A percentile compares a stretch with the other conserved stretches of the same genome.
phyloP scores from a whole-genome alignment of 2,329 filamentous ascomycete species.

The Alternaria dauci region DNA sequence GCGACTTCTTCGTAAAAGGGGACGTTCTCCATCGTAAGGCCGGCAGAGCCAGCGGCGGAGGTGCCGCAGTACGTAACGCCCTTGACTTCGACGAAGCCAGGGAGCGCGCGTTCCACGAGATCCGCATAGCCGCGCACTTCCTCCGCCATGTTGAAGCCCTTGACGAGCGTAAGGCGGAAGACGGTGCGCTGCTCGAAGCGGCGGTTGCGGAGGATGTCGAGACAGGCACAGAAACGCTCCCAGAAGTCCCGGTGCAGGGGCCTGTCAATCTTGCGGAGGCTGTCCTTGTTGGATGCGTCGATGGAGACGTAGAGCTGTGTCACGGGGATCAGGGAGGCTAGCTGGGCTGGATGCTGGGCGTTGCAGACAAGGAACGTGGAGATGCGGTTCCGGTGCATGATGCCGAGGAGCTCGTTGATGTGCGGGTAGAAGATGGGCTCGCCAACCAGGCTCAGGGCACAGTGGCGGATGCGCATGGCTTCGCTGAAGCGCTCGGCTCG shows the following conservation, averaged over 20 bases:
- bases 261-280: conserved; percentile 85
- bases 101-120: conserved; percentile 83
- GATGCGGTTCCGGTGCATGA: conserved; percentile 87
- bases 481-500: conserved; percentile 90
- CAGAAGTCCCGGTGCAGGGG: conserved; percentile 96
- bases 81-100: conserved; percentile 94
- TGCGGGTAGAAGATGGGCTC: conserved; percentile 99
- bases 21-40: conserved; percentile 95
- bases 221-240: conserved; percentile 91
- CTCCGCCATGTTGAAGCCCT: conserved; percentile 97
- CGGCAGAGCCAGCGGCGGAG: conserved; percentile 80
- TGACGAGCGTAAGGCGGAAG: conserved; percentile 93
- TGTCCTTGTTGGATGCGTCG: conserved; percentile 90
- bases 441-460: conserved; percentile 88
- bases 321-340: conserved; percentile 81
- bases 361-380: conserved; percentile 97
- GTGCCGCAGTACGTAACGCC: conserved; percentile 98
- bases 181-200: conserved; percentile 89
- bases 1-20: conserved; percentile 93
- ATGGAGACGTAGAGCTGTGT: conserved; percentile 98
- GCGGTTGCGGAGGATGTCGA: conserved; percentile 86
- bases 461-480: conserved; percentile 92
- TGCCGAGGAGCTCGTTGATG: conserved; percentile 87
- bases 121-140: conserved; percentile 90
- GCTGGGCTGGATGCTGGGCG: conserved; percentile 91